Evolutionary conservation across 2,329 filamentous ascomycete genomes (phyloP).

Genomic region (Colletotrichum tamarilloi): DNA sequence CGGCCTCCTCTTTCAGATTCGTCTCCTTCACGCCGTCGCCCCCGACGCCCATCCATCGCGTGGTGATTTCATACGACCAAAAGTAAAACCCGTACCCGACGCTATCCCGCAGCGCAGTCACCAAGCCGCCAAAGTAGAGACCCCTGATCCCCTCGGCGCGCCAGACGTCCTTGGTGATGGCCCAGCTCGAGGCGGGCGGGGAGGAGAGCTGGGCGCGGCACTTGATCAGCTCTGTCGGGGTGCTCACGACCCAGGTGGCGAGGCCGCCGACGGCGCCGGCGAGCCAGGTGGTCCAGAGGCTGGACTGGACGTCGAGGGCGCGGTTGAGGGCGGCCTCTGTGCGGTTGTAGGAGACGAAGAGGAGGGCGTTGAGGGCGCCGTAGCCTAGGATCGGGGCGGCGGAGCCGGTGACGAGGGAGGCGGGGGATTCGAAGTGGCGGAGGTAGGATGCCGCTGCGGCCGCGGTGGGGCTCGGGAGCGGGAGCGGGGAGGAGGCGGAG

Average conservation of each 20-base stretch:
- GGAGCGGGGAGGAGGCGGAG: conserved; percentile 14
- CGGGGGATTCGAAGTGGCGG: conserved; percentile 48
- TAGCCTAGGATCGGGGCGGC: conserved; percentile 90
- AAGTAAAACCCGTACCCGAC: conserved; percentile 99
- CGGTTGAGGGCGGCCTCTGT: conserved; percentile 72
- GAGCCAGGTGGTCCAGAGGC: conserved; percentile 76
- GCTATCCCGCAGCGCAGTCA: conserved; percentile 86
- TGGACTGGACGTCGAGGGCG: conserved; percentile 49
- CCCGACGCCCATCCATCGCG: conserved; percentile 62
- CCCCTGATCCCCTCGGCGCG: conserved; percentile 70
- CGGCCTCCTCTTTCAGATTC: conserved; percentile 56
- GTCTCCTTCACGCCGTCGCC: conserved; percentile 34
- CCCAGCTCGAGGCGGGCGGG: conserved; percentile 66
- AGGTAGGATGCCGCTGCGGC: conserved; percentile 39
- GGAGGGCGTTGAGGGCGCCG: conserved; percentile 88
- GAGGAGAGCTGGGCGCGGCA: conserved; percentile 80
- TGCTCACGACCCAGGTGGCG: conserved; percentile 85
- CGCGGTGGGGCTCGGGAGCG: conserved; percentile 23
- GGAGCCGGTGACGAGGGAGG: conserved; percentile 69
- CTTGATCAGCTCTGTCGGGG: conserved; percentile 92
- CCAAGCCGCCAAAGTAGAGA: conserved; percentile 81
- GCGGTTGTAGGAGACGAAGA: conserved; percentile 92
- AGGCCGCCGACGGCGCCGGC: conserved; percentile 86
- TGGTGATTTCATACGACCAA: conserved; percentile 87
- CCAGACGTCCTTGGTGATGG: conserved; percentile 71